Evolutionary conservation across 352 stramenopile genomes (phyloP), one percentile per base, ranked within the genome.

Genomic region (Thraustochytrium striatum): DNA sequence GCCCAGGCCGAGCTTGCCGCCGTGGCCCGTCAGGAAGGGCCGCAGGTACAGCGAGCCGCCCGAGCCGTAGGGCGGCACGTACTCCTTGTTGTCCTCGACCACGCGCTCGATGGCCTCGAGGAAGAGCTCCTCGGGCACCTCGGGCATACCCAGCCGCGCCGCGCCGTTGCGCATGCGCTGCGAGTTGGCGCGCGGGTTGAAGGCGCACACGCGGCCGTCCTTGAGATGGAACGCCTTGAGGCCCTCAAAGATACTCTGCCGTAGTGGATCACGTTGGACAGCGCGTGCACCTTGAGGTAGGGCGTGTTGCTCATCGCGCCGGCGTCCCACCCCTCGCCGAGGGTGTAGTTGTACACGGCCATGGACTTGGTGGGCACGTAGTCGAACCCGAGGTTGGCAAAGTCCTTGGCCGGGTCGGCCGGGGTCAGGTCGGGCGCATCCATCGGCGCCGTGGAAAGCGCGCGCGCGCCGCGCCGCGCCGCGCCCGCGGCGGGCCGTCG

Each of bases 41-140:
- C 91, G 84, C 65, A 96, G 85, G 85, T 96, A 96, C 1, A 96
- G 82, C 16, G 90, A 84, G 30, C 90, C 91, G 55, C 70, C 70
- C 0, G 85, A 89, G 21, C 89, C 90, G 83, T 94, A 92, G 0
- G 91, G 91, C 25, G 91, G 91, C 11, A 96, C 89, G 78, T 89
- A 96, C 57, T 91, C 90, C 62, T 92, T 87, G 81, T 96, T 95
- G 65, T 91, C 89, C 41, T 83, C 81, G 25, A 95, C 88, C 33
- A 87, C 86, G 30, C 85, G 78, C 69, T 91, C 90, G 65, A 88
- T 84, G 33, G 87, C 90, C 85, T 94, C 84, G n/a, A 95, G 65
- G 83, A 96, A 96, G 1, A 86, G 78, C n/a, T 92, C 87, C 13
- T 84, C 82, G 2, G 88, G 85, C 8, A 91, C 82, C 30, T 85